Percentiles rank a stretch among this genome's conserved stretches.
Conservation (phyloP, 495 filamentous ascomycete species). For the Tuber melanosporum region DNA sequence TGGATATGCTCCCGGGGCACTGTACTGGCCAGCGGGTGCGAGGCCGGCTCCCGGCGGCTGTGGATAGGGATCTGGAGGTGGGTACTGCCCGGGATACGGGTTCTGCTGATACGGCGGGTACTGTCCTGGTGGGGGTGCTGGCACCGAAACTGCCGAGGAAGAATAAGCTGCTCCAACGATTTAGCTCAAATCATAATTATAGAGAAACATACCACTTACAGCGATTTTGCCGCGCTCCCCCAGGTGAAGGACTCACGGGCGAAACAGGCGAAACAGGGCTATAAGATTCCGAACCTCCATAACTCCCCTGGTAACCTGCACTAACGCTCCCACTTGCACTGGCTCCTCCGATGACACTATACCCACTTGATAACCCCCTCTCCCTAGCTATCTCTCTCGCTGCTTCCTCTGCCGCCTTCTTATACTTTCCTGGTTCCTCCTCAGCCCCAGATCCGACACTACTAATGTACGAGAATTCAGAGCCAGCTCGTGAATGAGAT, state of each 20-base stretch:
- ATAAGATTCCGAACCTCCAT: constrained; percentile 16
- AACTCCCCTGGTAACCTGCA: constrained; percentile 25
- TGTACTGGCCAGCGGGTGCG: constrained; percentile 17
- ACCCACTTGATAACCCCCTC: constrained; percentile 20
- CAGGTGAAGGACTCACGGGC: constrained; percentile 16
- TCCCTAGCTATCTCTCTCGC: background rate
- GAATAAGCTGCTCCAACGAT: constrained; percentile 21
- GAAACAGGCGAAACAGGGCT: constrained; percentile 30
- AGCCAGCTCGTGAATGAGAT: constrained; percentile 23
- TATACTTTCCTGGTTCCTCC: constrained; percentile 11
- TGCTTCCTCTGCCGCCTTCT: constrained; percentile 5
- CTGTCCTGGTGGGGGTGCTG: constrained; percentile 13
- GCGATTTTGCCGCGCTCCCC: constrained; percentile 16
- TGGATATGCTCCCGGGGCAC: constrained; percentile 9
- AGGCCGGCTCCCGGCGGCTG: constrained; percentile 7
- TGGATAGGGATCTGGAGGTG: constrained; percentile 19
- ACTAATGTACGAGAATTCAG: constrained; percentile 23
- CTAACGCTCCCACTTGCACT: constrained; percentile 11
- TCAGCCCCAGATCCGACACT: constrained; percentile 23
- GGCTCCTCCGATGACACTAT: constrained; percentile 19
- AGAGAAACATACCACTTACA: constrained; percentile 5
- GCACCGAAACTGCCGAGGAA: constrained; percentile 9
- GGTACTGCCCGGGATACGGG: constrained; percentile 22
- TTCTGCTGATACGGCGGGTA: background rate
- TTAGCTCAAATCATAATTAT: constrained; percentile 4